These are phyloP conservation scores for Aspergillus avenaceus DNA, from an alignment of 495 filamentous ascomycete species.

Conservation along the genomic window DNA sequence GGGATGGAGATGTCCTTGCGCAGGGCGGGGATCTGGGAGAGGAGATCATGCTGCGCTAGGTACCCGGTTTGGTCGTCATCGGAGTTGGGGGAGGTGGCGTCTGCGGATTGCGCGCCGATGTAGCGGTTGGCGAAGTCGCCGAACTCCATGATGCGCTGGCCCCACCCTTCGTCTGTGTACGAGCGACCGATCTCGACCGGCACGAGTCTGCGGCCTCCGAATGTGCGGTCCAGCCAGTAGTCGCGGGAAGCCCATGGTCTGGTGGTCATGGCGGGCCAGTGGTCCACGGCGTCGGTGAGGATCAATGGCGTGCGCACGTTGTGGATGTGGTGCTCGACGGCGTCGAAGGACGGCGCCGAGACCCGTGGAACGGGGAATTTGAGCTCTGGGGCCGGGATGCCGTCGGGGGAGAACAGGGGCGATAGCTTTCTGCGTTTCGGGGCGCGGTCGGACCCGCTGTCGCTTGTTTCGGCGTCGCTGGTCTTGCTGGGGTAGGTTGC, in stretches of 20 bases:
- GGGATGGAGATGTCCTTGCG: constrained; percentile 74
- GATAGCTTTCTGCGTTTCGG: constrained; percentile 34
- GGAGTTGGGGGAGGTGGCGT: too few relatives aligned
- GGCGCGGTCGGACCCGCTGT: constrained; percentile 11
- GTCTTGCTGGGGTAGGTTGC: constrained; percentile 17
- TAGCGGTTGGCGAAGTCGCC: constrained; percentile 63
- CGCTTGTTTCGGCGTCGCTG: constrained; percentile 11
- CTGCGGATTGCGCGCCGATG: constrained; percentile 43
- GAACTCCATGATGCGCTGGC: constrained; percentile 77
- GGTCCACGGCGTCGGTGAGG: constrained; percentile 55
- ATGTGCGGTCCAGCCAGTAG: constrained; percentile 73
- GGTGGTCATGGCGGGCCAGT: constrained; percentile 77
- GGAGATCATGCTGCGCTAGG: constrained; percentile 85
- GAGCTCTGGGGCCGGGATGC: constrained; percentile 29
- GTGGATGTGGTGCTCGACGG: constrained; percentile 62
- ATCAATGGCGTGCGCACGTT: constrained; percentile 58
- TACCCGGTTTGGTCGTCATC: constrained; percentile 55
- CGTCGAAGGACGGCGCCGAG: constrained; percentile 48
- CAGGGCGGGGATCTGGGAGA: constrained; percentile 76
- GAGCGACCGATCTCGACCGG: constrained; percentile 86
- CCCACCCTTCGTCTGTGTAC: constrained; percentile 86
- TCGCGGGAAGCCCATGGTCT: constrained; percentile 66
- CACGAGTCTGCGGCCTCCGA: constrained; percentile 73
- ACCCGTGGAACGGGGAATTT: constrained; percentile 31
- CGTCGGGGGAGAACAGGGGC: constrained; percentile 36